Evolutionary conservation across 257 asterid species (phyloP), one percentile per base, ranked within the genome.

Genomic region (Euphrasia confusa): DNA sequence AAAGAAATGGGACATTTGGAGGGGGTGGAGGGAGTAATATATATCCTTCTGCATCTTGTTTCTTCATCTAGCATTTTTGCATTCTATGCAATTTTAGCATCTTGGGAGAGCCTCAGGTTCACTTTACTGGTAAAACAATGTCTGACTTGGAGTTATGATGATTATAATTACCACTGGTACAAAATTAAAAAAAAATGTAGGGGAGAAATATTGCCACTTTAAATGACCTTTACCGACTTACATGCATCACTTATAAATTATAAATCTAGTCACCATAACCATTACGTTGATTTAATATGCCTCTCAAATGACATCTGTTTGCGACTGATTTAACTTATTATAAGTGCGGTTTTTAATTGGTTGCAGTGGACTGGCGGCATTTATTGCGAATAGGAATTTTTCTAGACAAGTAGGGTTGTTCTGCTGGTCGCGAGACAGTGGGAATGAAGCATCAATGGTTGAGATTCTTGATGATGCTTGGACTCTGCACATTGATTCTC

Each of bases 331-430:
- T 63, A 28, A 58, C 77, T 68, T 53, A 49, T 62, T 63, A 35
- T 61, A 33, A 53, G n/a, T 68, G 56, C 65, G 64, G 42, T 40
- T 64, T 71, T 71, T 55, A 78, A 57, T 71, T 72, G 60, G 66
- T 74, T 80, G 57, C 86, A 92, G 99, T 63, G 92, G 87, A 69
- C 82, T 93, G 78, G n/a, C n/a, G n/a, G 96, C 95, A 32, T 81
- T 93, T 82, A 70, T 82, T 72, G 90, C 91, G 64, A 87, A 73
- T 72, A 79, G 87, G 81, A 83, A 89, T 76, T 64, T 86, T 54
- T 83, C 84, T 68, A 82, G 64, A 67, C 80, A 73, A 57, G 81
- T 89, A 74, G 84, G 78, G 17, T 67, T 89, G 69, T 71, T 89
- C 67, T 62, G 83, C 74, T 92, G 97, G 98, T 68, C 86, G 58